Conservation (phyloP, 1,284 basidiomycete genomes). For the Peniophora sp. region DNA sequence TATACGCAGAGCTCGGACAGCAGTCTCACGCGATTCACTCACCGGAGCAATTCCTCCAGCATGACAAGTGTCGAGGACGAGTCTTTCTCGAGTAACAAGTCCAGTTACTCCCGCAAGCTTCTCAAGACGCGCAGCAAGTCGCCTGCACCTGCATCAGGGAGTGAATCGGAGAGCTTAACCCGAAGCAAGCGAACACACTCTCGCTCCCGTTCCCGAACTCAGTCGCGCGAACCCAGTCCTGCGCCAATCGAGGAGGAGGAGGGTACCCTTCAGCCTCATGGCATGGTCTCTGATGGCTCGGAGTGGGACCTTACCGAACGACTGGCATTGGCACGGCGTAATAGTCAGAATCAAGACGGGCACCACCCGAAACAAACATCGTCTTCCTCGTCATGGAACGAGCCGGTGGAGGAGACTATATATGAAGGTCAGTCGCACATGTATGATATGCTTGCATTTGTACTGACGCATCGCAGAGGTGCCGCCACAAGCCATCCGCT, state of each 20-base stretch:
- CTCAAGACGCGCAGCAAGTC: constrained; percentile 48
- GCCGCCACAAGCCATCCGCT: constrained; percentile 43
- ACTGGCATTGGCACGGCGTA: constrained; percentile 71
- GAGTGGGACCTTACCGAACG: constrained; percentile 69
- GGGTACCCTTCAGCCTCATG: constrained; percentile 15
- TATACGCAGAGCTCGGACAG: constrained; percentile 56
- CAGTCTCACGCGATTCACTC: constrained; percentile 61
- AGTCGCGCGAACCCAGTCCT: constrained; percentile 20
- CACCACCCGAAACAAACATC: constrained; percentile 22
- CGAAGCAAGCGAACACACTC: constrained; percentile 6
- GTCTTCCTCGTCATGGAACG: constrained; percentile 30
- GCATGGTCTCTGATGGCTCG: constrained; percentile 44
- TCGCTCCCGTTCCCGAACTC: constrained; percentile 18
- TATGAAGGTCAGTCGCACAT: constrained; percentile 53
- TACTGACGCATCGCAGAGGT: constrained; percentile 37
- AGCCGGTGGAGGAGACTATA: constrained; percentile 53
- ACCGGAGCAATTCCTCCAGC: constrained; percentile 55
- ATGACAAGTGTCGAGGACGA: constrained; percentile 55
- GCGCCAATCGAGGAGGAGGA: constrained; percentile 27
- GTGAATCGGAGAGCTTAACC: constrained; percentile 30
- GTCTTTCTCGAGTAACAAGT: constrained; percentile 35
- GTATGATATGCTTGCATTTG: not conserved
- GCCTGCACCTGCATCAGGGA: constrained; percentile 35
- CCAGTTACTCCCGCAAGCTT: constrained; percentile 45
- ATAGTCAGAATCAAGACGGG: constrained; percentile 65